Evolutionary conservation across 768 basidiomycete species (phyloP).

Genomic region (Rhodosporidiobolus odoratus): DNA sequence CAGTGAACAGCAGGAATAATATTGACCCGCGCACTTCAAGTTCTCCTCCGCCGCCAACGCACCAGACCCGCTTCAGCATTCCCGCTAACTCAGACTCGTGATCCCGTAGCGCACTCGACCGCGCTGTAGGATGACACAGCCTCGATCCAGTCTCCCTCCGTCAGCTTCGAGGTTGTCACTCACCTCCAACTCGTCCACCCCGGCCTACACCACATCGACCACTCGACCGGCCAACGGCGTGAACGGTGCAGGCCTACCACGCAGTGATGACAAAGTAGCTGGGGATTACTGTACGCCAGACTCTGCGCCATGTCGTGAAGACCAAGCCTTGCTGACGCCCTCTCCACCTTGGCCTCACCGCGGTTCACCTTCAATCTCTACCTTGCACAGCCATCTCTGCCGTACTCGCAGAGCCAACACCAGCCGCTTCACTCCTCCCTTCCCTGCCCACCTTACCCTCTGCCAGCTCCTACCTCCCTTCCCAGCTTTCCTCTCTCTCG

Average conservation of each 20-base stretch:
- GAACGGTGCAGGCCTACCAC: background rate
- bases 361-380: background rate
- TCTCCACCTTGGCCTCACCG: background rate
- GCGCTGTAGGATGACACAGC: too few relatives aligned
- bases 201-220: too few relatives aligned
- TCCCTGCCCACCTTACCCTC: slow-evolving; percentile 60
- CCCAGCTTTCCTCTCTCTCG: slow-evolving; percentile 37
- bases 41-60: background rate
- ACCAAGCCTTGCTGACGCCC: background rate
- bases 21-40: too few relatives aligned
- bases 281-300: background rate
- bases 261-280: background rate
- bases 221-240: background rate
- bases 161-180: background rate
- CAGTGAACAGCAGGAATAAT: background rate
- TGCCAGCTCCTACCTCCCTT: slow-evolving; percentile 33
- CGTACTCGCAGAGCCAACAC: slow-evolving; percentile 83
- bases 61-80: background rate
- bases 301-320: too few relatives aligned
- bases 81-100: background rate
- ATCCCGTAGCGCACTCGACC: too few relatives aligned
- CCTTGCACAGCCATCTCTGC: slow-evolving; percentile 74
- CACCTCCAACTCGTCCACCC: background rate
- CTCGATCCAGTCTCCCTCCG: background rate
- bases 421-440: slow-evolving; percentile 72